These are phyloP conservation scores for Fomes fomentarius DNA, from an alignment of 1,284 basidiomycete species.

Conservation along the genomic window DNA sequence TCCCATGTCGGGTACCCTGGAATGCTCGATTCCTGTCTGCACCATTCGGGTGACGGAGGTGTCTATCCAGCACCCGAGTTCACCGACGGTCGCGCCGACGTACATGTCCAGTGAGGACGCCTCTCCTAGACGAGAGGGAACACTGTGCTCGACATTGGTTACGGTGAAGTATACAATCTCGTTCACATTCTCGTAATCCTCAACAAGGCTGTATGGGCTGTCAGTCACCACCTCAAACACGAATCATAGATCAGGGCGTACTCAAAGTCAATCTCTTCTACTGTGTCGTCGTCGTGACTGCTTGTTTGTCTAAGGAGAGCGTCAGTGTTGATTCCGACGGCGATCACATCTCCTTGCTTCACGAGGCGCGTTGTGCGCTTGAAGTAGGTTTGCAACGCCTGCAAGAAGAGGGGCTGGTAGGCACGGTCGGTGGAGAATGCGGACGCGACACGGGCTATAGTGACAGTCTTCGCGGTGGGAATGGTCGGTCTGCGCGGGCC, in stretches of 20 bases:
- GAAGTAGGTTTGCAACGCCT: constrained; percentile 74
- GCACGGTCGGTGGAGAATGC: constrained; percentile 75
- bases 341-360: constrained; percentile 82
- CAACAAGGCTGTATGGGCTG: not conserved
- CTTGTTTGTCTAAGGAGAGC: constrained; percentile 35
- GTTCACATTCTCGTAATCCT: constrained; percentile 29
- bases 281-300: constrained; percentile 34
- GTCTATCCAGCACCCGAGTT: constrained; percentile 89
- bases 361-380: constrained; percentile 61
- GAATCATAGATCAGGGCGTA: not conserved
- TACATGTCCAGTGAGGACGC: constrained; percentile 45
- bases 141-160: constrained; percentile 74
- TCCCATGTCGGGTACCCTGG: constrained; percentile 62
- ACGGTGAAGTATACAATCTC: constrained; percentile 77
- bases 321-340: constrained; percentile 69
- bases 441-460: constrained; percentile 85
- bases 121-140: constrained; percentile 41
- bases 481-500: constrained; percentile 60
- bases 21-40: constrained; percentile 79
- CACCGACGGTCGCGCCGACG: constrained; percentile 57
- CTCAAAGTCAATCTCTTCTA: constrained; percentile 22
- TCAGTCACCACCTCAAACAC: not conserved
- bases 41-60: constrained; percentile 72
- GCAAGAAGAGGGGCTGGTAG: constrained; percentile 75
- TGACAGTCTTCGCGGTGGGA: constrained; percentile 75